phyloP scores from a whole-genome alignment of 192 early-diverging fungal genomes.

The Physocladia obscura region DNA sequence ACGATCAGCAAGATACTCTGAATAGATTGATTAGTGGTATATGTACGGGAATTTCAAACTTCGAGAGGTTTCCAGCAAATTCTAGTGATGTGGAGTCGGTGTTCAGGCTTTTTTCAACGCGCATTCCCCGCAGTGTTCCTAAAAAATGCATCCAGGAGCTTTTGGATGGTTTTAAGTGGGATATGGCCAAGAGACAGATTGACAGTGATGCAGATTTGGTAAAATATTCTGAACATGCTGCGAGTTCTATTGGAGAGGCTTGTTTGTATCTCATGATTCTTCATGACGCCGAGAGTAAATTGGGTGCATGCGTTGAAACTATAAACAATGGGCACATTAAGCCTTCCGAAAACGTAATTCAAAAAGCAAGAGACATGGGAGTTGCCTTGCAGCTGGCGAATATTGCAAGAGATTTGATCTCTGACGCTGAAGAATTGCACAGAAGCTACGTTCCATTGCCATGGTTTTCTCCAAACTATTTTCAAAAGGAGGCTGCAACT shows the following conservation, averaged over 20 bases:
- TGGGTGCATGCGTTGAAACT: neutral
- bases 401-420: constrained; percentile 49
- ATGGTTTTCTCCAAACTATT: constrained; percentile 27
- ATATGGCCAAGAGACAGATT: constrained; percentile 1
- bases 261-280: constrained; percentile 27
- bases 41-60: neutral
- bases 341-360: neutral
- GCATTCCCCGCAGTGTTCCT: constrained; percentile 26
- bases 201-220: constrained; percentile 24
- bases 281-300: constrained; percentile 3
- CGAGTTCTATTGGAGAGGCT: constrained; percentile 36
- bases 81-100: neutral
- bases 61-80: neutral
- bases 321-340: neutral
- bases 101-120: constrained; percentile 14
- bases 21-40: neutral
- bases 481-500: neutral
- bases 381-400: constrained; percentile 49
- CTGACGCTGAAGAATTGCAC: constrained; percentile 43
- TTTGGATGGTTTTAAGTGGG: constrained; percentile 24
- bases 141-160: constrained; percentile 22
- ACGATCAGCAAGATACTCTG: neutral
- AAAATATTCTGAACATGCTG: constrained; percentile 28
- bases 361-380: constrained; percentile 30
- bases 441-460: constrained; percentile 46